These are phyloP conservation scores for Leishmania arabica DNA, from an alignment of 208 protist genomes.

Conservation along the genomic window DNA sequence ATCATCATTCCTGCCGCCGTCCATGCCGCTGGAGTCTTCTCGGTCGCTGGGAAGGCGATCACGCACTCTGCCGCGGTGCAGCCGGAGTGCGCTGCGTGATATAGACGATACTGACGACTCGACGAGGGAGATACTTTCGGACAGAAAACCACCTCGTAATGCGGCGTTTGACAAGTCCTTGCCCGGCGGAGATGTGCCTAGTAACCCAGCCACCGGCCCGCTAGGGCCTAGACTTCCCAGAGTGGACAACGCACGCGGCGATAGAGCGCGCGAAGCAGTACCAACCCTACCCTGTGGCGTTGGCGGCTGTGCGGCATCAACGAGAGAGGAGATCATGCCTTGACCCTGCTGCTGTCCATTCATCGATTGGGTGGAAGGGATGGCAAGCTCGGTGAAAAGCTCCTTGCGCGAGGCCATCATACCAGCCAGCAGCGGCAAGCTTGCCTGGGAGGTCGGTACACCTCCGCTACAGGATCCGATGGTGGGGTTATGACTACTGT, in stretches of 20 bases:
- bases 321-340: not conserved
- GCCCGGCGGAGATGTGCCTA: not conserved
- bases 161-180: not conserved
- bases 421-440: constrained; percentile 5
- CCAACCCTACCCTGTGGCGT: not conserved
- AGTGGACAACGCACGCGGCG: not conserved
- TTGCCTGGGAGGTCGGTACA: not conserved
- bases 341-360: not conserved
- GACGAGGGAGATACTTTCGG: not conserved
- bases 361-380: not conserved
- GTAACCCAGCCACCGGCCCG: not conserved
- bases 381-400: not conserved
- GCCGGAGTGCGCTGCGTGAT: not conserved
- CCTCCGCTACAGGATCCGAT: not conserved
- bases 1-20: not conserved
- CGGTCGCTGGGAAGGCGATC: not conserved
- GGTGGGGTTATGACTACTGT: not conserved
- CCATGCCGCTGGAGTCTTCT: not conserved
- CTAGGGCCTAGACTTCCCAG: not conserved
- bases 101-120: not conserved
- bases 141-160: not conserved
- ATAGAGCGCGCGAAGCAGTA: not conserved
- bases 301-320: not conserved
- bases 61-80: not conserved
- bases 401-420: constrained; percentile 11